Evolutionary conservation across 768 basidiomycete genomes (phyloP).

Genomic region (Suillus lakei): DNA sequence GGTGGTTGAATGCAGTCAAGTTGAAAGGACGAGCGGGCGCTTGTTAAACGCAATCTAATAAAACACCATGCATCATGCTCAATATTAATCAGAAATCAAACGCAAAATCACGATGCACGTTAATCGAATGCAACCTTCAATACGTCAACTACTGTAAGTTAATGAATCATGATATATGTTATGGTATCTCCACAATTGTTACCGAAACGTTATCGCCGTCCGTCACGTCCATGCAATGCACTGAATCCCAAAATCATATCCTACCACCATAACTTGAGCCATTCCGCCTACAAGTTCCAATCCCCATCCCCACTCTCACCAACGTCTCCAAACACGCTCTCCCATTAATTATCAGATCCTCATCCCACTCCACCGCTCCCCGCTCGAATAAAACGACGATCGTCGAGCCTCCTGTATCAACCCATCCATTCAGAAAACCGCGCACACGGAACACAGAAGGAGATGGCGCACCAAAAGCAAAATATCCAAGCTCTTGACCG

Average conservation of each 20-base stretch:
- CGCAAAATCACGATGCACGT: no score
- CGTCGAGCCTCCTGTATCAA: slow-evolving; percentile 77
- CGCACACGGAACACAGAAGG: slow-evolving; percentile 4
- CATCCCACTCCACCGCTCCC: slow-evolving; percentile 86
- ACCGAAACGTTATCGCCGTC: neutral
- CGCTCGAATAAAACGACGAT: slow-evolving; percentile 91
- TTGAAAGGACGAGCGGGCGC: neutral
- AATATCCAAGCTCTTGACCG: slow-evolving; percentile 92
- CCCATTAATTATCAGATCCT: slow-evolving; percentile 87
- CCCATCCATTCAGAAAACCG: slow-evolving; percentile 4
- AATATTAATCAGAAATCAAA: no score
- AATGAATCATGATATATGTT: no score
- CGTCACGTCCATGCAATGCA: neutral
- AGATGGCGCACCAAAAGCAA: slow-evolving; percentile 80
- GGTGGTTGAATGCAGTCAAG: neutral
- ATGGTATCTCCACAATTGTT: neutral
- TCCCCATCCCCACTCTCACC: slow-evolving; percentile 86
- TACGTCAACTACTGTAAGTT: neutral
- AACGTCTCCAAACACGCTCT: slow-evolving; percentile 86
- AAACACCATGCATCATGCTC: no score
- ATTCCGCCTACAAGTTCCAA: slow-evolving; percentile 51
- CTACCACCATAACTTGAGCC: neutral
- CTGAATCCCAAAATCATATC: neutral
- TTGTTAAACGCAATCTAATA: no score
- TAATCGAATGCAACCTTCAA: no score